Evolutionary conservation across 441 rosid genomes (phyloP).

Genomic region (Eutrema salsugineum): DNA sequence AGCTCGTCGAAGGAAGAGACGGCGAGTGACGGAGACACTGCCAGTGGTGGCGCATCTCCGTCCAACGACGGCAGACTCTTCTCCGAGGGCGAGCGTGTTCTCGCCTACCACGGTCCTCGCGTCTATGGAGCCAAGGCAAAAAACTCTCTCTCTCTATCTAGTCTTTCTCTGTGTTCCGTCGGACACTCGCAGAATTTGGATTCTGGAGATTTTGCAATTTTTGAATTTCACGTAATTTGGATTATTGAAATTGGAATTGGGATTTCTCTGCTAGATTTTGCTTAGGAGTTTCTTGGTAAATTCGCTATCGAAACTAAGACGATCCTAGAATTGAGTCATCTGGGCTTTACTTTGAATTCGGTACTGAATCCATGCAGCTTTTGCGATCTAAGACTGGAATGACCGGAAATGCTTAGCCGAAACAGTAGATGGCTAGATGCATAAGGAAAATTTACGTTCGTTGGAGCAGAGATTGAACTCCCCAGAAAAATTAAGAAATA

Average conservation of each 20-base stretch:
- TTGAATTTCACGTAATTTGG: not conserved
- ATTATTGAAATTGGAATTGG: not conserved
- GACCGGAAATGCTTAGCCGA: not conserved
- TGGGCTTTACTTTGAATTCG: not conserved
- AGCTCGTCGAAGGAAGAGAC: slow-evolving; percentile 81
- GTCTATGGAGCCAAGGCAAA: slow-evolving; percentile 96
- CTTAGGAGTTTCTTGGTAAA: not conserved
- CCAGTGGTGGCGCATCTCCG: slow-evolving; percentile 73
- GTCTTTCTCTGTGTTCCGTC: not conserved
- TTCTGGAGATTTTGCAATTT: not conserved
- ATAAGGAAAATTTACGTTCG: too few species aligned
- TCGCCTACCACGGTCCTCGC: slow-evolving; percentile 98
- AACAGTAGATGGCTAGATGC: too few species aligned
- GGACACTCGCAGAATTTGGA: not conserved
- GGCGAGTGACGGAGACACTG: slow-evolving; percentile 71
- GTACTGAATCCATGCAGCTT: not conserved
- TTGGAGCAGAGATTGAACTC: too few species aligned
- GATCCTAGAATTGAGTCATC: not conserved
- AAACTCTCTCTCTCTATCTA: not conserved
- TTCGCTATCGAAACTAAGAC: not conserved
- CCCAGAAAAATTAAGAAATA: too few species aligned
- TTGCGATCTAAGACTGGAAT: not conserved
- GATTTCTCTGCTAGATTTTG: not conserved
- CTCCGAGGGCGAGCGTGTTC: slow-evolving; percentile 91
- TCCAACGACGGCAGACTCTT: slow-evolving; percentile 51